Evolutionary conservation across 2,329 filamentous ascomycete genomes (phyloP).

Genomic region (Claviceps spartinae): DNA sequence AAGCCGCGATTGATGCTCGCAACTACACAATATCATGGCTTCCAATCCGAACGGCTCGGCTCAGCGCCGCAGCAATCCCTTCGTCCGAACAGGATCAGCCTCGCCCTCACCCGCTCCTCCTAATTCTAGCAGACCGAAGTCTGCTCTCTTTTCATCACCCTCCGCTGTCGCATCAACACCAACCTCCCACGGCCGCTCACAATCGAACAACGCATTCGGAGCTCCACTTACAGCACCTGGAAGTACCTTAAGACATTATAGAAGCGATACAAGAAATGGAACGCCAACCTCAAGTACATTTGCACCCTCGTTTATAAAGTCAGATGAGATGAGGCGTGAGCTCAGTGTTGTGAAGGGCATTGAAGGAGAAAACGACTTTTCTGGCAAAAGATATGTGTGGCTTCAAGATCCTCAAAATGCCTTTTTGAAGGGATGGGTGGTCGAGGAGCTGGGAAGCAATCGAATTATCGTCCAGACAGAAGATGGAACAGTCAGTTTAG

Average conservation of each 20-base stretch:
- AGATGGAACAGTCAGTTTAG: conserved; percentile 61
- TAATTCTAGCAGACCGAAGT: conserved; percentile 52
- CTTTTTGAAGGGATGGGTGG: conserved; percentile 84
- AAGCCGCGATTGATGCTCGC: conserved; percentile 11
- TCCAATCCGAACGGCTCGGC: conserved; percentile 29
- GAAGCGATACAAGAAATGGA: conserved; percentile 50
- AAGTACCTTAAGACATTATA: conserved; percentile 25
- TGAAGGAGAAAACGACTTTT: conserved; percentile 97
- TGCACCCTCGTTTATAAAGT: conserved; percentile 90
- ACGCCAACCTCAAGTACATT: conserved; percentile 66
- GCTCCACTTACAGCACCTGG: conserved; percentile 26
- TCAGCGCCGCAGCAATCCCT: conserved; percentile 69
- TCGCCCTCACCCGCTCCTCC: conserved; percentile 48
- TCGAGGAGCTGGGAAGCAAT: conserved; percentile 61
- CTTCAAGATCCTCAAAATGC: conserved; percentile 74
- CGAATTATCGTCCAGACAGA: conserved; percentile 81
- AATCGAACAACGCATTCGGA: conserved; percentile 46
- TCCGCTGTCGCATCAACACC: conserved; percentile 24
- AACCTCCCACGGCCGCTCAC: conserved; percentile 51
- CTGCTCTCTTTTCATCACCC: conserved; percentile 54
- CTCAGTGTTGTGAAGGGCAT: conserved; percentile 54
- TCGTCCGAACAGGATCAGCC: conserved; percentile 42
- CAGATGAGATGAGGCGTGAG: conserved; percentile 54
- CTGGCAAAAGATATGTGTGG: conserved; percentile 97
- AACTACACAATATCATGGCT: conserved; percentile 16